Conservation (phyloP, 257 asterid species). For the Solanum rostratum region DNA sequence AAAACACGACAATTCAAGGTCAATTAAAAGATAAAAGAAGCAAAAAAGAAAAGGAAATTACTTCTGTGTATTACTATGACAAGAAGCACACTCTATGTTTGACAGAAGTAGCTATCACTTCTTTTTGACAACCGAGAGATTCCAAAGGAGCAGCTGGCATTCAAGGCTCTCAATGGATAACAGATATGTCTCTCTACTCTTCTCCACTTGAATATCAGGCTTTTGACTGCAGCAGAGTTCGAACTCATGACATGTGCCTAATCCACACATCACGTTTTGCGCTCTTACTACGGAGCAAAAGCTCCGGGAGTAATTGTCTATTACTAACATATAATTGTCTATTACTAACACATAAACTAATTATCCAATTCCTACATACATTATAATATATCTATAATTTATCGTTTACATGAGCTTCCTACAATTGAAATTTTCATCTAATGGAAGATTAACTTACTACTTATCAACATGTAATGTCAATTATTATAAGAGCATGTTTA, state of each 20-base stretch:
- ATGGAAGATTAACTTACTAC: not conserved
- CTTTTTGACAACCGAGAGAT: not conserved
- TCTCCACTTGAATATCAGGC: not conserved
- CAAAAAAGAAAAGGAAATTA: not conserved
- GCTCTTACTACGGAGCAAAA: not conserved
- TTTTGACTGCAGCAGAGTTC: not conserved
- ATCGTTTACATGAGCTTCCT: not conserved
- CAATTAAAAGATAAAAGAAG: not conserved
- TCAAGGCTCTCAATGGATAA: not conserved
- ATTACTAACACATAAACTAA: not conserved
- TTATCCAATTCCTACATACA: not conserved
- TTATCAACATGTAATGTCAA: not conserved
- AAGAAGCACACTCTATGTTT: not conserved
- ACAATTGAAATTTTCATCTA: not conserved
- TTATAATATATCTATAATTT: not conserved
- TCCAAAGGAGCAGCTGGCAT: not conserved
- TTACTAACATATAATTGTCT: not conserved
- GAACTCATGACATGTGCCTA: not conserved
- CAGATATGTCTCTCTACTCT: not conserved
- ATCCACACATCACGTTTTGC: not conserved
- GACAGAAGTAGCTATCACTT: not conserved
- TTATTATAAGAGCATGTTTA: not conserved
- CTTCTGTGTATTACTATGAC: not conserved
- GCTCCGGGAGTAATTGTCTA: not conserved
- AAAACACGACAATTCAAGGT: not conserved